These are phyloP conservation scores for Aspergillus costaricaensis DNA, from an alignment of 2,329 filamentous ascomycete species.

Conservation along the genomic window DNA sequence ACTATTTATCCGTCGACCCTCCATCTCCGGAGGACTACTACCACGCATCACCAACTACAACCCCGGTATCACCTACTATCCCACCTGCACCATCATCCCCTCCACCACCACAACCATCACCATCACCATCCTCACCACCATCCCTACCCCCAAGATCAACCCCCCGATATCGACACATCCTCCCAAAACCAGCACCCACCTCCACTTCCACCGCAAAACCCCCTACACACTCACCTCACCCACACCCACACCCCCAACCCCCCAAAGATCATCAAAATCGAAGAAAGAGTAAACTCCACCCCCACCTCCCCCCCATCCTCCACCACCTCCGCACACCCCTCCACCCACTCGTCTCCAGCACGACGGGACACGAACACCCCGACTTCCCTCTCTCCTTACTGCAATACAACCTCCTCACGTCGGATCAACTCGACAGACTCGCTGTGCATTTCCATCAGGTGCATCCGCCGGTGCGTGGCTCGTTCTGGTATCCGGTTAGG, in stretches of 20 bases:
- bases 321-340: conserved; percentile 35
- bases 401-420: conserved; percentile 45
- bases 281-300: background rate
- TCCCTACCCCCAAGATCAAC: background rate
- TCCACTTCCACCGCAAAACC: conserved; percentile 29
- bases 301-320: conserved; percentile 21
- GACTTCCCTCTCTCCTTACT: conserved; percentile 42
- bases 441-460: conserved; percentile 47
- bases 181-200: conserved; percentile 25
- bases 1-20: too few relatives aligned
- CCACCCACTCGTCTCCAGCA: conserved; percentile 39
- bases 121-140: background rate
- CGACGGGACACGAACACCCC: conserved; percentile 39
- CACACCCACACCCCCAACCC: conserved; percentile 27
- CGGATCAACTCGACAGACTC: conserved; percentile 43
- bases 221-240: conserved; percentile 37
- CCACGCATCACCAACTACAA: too few relatives aligned
- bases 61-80: too few relatives aligned
- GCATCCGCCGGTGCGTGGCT: conserved; percentile 35
- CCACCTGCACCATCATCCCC: background rate
- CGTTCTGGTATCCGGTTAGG: conserved; percentile 37
- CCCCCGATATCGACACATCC: too few relatives aligned
- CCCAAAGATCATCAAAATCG: background rate
- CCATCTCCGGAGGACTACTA: background rate
- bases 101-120: background rate